Evolutionary conservation across 176 grass and related monocot genomes (phyloP).

Genomic region (Avena sativa): DNA sequence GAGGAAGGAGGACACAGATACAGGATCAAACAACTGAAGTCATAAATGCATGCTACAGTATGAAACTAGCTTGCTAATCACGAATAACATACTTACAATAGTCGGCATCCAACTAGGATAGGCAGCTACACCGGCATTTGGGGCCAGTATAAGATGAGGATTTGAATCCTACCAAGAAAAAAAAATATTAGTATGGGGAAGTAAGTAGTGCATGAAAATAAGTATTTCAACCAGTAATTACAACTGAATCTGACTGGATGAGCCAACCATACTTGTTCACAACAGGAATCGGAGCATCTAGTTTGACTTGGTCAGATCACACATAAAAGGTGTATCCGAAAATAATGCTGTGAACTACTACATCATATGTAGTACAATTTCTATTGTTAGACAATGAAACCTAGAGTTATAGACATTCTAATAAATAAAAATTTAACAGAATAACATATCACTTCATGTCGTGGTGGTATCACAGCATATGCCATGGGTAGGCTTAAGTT

Average conservation of each 20-base stretch:
- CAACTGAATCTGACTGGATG: neutral
- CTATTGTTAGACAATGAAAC: neutral
- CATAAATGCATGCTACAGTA: neutral
- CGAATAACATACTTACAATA: conserved; percentile 65
- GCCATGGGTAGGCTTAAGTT: no score
- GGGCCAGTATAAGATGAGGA: conserved; percentile 81
- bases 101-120: conserved; percentile 90
- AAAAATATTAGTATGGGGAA: conserved; percentile 41
- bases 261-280: conserved; percentile 8
- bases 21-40: conserved; percentile 1
- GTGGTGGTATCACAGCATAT: no score
- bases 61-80: conserved; percentile 30
- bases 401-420: conserved; percentile 19
- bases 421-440: conserved; percentile 30
- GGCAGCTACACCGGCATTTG: conserved; percentile 96
- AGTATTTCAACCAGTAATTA: neutral
- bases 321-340: conserved; percentile 3
- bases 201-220: conserved; percentile 34
- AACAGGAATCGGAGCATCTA: conserved; percentile 3
- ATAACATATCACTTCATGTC: neutral
- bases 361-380: conserved; percentile 13
- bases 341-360: conserved; percentile 15
- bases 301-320: neutral
- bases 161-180: conserved; percentile 62
- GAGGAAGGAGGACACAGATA: neutral